Evolutionary conservation across 2,329 filamentous ascomycete species (phyloP).

Genomic region (Colletotrichum sp.): DNA sequence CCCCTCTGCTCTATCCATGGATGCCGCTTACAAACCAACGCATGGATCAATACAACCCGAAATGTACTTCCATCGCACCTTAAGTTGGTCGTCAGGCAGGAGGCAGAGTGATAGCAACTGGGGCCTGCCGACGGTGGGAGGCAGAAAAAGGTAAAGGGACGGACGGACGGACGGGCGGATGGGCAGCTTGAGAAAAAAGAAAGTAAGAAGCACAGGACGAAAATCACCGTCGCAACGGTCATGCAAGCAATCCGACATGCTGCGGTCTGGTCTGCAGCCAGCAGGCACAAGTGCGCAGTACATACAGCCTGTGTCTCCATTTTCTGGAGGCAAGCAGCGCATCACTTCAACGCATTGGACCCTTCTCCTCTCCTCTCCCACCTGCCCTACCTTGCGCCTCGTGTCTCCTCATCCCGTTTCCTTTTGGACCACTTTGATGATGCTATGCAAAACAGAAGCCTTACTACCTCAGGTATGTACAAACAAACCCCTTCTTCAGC

Average conservation of each 20-base stretch:
- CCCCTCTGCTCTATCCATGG: neutral
- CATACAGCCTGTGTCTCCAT: neutral
- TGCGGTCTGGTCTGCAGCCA: neutral
- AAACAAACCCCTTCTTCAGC: neutral
- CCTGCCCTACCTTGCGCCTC: neutral
- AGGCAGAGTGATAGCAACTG: neutral
- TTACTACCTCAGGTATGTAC: neutral
- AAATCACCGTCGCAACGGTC: neutral
- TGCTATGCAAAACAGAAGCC: neutral
- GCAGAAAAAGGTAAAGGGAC: neutral
- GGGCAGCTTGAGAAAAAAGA: neutral
- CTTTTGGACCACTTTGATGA: neutral
- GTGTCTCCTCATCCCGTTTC: neutral
- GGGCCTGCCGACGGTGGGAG: neutral
- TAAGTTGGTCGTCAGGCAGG: neutral
- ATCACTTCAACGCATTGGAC: neutral
- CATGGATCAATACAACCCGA: neutral
- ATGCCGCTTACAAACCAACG: neutral
- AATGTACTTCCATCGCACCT: neutral
- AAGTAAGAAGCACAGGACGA: neutral
- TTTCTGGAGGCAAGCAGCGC: neutral
- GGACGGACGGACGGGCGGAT: neutral
- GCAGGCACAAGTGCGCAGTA: neutral
- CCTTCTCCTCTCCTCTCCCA: neutral
- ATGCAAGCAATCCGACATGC: conserved; percentile 8